Base-by-base conservation (phyloP, 1,284 basidiomycete species). In the Vanrija pseudolonga region DNA sequence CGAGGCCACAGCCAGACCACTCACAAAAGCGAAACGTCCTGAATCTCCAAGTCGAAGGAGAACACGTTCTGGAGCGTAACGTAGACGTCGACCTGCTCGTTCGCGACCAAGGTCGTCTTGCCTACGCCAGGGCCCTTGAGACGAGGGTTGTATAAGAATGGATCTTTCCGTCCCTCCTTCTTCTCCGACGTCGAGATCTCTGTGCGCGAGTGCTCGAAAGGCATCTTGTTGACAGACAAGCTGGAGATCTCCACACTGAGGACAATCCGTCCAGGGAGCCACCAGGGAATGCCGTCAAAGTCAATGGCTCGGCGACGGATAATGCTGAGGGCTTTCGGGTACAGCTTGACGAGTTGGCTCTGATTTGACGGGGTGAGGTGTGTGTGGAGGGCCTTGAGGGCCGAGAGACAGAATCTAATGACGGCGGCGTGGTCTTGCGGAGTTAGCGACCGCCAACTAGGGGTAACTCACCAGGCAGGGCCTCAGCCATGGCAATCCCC, bases 61-160 rank as follows among this genome's bases (percentile, higher is more conserved):
- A 89, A 95, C 0, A 91, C 89, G 69, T 98, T 98, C 56, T 85
- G 83, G n/a, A 98, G 76, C 11, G 88, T 87, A 26, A 97, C 80
- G 24, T 86, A 80, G 60, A 97, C 83, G 62, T 95, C 89, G 18
- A 92, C 78, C 4, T 77, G 73, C 73, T 98, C 95, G 60, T 88
- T 87, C 68, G 90, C 88, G 2, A 95, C 88, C 4, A 93, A 81
- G 9, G 88, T 69, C 2, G 81, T 79, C 79, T 86, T 84, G 32
- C 78, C 80, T 40, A 77, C 75, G 41, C 78, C 73, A 3, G 81
- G 76, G 63, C 83, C 63, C 50, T 73, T 86, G 38, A 73, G 50
- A 45, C 89, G 79, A 1, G 92, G 92, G 68, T 95, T 92, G 71
- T 94, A 94, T 50, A 96, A 77, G 76, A 95, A 94, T 0, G 88